phyloP scores from a whole-genome alignment of 2,329 filamentous ascomycete genomes.

The Coniosporium tulheliwenetii region DNA sequence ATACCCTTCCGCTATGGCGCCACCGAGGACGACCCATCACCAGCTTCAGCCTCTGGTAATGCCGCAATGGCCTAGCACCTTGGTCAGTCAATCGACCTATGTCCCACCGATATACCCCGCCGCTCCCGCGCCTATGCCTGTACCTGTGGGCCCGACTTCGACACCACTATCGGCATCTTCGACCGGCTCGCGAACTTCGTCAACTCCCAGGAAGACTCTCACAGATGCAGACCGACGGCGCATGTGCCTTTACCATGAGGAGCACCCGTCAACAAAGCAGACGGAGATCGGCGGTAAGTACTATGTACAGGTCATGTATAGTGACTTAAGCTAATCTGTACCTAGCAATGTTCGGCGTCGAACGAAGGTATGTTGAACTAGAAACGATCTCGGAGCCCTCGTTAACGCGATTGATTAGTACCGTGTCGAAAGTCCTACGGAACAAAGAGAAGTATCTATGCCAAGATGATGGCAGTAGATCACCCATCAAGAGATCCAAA shows the following conservation, averaged over 20 bases:
- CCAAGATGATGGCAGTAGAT: conserved; percentile 61
- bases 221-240: conserved; percentile 78
- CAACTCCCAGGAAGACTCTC: conserved; percentile 69
- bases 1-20: conserved; percentile 39
- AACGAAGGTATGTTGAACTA: conserved; percentile 61
- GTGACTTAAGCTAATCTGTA: conserved; percentile 14
- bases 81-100: conserved; percentile 55
- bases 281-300: conserved; percentile 81
- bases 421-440: conserved; percentile 92
- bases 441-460: conserved; percentile 91
- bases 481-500: conserved; percentile 69
- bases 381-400: not conserved
- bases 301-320: not conserved
- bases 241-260: conserved; percentile 90
- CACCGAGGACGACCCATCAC: conserved; percentile 34
- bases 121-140: conserved; percentile 15
- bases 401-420: conserved; percentile 41
- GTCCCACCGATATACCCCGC: conserved; percentile 46
- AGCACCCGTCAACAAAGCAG: conserved; percentile 82
- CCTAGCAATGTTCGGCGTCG: conserved; percentile 77
- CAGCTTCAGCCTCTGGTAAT: conserved; percentile 58
- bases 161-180: conserved; percentile 35
- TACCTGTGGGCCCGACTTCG: conserved; percentile 35
- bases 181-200: conserved; percentile 23
- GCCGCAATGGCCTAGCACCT: conserved; percentile 70